A percentile compares a stretch with the other conserved stretches of the same genome.
These are phyloP conservation scores for Apiospora hydei DNA, from an alignment of 2,329 filamentous ascomycete species.

Conservation along the genomic window DNA sequence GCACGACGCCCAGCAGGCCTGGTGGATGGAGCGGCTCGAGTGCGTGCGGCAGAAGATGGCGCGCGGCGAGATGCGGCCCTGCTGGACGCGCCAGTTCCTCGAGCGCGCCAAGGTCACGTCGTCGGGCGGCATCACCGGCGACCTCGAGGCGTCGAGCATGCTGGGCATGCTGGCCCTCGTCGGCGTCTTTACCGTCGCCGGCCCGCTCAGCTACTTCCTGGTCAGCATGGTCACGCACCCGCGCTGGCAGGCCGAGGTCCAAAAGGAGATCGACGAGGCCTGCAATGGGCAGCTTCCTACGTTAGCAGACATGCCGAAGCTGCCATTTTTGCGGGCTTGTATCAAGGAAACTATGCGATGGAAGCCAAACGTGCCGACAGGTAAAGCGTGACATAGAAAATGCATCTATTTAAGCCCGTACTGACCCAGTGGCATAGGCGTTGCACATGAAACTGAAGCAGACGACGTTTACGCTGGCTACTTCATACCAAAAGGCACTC, in stretches of 20 bases:
- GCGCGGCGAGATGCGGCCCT: slow-evolving; percentile 47
- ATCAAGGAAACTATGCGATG: slow-evolving; percentile 55
- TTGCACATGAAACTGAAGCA: slow-evolving; percentile 57
- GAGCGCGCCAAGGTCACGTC: slow-evolving; percentile 44
- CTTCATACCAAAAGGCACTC: slow-evolving; percentile 56
- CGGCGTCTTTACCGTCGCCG: slow-evolving; percentile 47
- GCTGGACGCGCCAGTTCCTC: slow-evolving; percentile 51
- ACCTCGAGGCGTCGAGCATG: slow-evolving; percentile 43
- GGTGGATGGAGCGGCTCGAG: slow-evolving; percentile 57
- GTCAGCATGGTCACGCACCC: slow-evolving; percentile 56
- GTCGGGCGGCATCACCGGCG: slow-evolving; percentile 39
- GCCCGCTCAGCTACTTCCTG: slow-evolving; percentile 45
- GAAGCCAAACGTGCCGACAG: slow-evolving; percentile 54
- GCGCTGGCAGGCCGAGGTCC: slow-evolving; percentile 53
- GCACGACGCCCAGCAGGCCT: slow-evolving; percentile 59
- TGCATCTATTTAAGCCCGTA: not conserved
- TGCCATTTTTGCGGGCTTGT: slow-evolving; percentile 53
- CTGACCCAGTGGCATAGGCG: slow-evolving; percentile 43
- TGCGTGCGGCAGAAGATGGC: slow-evolving; percentile 48
- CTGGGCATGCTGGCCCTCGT: slow-evolving; percentile 48
- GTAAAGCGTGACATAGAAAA: slow-evolving; percentile 30
- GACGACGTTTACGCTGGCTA: slow-evolving; percentile 58
- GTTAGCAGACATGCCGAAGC: slow-evolving; percentile 49
- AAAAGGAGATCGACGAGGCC: slow-evolving; percentile 52
- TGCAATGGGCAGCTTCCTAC: slow-evolving; percentile 52